phyloP scores from a whole-genome alignment of 352 stramenopile species.

The Phytophthora pistaciae region DNA sequence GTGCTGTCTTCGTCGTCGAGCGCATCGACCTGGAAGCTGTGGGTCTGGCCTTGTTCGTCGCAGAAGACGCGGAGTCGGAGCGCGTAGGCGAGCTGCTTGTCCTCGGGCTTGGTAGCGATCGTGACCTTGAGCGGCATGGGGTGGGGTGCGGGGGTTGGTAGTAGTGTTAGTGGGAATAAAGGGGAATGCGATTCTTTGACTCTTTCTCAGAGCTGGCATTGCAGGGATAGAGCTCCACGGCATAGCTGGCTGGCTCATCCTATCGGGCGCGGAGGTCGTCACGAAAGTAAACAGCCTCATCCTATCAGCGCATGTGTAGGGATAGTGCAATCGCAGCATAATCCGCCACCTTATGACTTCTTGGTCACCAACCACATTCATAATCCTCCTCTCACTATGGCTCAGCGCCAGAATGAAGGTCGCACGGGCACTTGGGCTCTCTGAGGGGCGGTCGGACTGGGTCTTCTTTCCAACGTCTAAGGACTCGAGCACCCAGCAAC shows the following conservation, averaged over 20 bases:
- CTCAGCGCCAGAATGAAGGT: background rate
- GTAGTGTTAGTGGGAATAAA: slow-evolving; percentile 1
- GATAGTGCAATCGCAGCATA: background rate
- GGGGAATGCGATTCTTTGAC: background rate
- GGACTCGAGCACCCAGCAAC: background rate
- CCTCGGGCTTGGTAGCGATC: background rate
- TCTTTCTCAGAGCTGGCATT: no score
- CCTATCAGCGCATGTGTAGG: slow-evolving; percentile 11
- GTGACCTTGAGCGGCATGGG: slow-evolving; percentile 6
- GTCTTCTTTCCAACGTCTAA: no score
- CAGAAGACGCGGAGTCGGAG: slow-evolving; percentile 7
- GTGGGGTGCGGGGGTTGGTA: no score
- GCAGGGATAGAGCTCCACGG: background rate
- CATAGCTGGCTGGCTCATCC: slow-evolving; percentile 10
- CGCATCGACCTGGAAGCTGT: slow-evolving; percentile 6
- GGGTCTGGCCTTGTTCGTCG: slow-evolving; percentile 11
- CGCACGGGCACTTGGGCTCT: background rate
- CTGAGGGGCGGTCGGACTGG: no score
- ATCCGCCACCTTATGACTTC: background rate
- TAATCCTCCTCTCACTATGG: background rate
- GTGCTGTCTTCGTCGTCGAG: slow-evolving; percentile 8
- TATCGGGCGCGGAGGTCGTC: background rate
- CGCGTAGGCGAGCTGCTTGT: slow-evolving; percentile 11
- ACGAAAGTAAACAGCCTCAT: background rate
- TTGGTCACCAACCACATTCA: no score